Evolutionary conservation across 2,329 filamentous ascomycete genomes (phyloP).

Genomic region (Colletotrichum higginsianum): DNA sequence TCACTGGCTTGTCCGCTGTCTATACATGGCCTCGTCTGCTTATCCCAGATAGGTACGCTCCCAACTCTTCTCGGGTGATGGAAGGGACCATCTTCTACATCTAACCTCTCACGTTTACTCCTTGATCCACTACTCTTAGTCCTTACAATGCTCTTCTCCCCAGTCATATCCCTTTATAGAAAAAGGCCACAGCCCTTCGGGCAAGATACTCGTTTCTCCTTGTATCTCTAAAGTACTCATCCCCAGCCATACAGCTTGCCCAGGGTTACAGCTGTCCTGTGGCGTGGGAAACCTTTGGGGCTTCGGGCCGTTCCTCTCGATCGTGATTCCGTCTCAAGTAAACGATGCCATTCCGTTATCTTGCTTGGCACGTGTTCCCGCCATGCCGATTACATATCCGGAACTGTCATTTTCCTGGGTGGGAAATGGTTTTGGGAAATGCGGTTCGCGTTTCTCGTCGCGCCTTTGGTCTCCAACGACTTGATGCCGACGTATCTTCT

Average conservation of each 20-base stretch:
- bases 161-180: background rate
- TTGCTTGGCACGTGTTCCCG: background rate
- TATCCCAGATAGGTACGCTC: background rate
- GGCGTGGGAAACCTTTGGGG: background rate
- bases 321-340: background rate
- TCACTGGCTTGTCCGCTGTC: background rate
- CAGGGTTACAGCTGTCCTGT: constrained; percentile 9
- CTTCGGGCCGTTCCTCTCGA: background rate
- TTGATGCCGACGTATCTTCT: background rate
- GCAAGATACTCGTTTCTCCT: background rate
- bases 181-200: background rate
- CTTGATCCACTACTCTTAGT: background rate
- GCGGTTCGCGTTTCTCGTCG: constrained; percentile 2
- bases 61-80: background rate
- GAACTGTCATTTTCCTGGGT: background rate
- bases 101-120: background rate
- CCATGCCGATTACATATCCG: background rate
- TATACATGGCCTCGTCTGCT: background rate
- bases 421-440: background rate
- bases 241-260: constrained; percentile 11
- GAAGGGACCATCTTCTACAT: background rate
- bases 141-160: background rate
- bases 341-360: background rate
- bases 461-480: constrained; percentile 7
- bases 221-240: constrained; percentile 23